phyloP scores from a whole-genome alignment of 805 yeast species.

The Kregervanrija fluxuum region DNA sequence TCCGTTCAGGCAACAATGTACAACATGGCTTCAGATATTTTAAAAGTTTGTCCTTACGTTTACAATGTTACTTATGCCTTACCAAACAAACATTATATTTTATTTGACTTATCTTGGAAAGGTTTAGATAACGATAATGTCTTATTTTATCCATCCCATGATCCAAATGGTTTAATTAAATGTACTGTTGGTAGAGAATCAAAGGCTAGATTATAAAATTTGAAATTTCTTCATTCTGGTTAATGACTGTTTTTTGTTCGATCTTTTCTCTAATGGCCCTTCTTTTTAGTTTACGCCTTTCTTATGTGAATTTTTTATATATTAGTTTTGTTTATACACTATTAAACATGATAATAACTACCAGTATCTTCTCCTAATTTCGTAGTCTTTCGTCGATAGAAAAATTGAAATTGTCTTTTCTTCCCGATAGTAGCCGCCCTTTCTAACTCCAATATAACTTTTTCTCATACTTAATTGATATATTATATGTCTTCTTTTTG shows the following conservation, averaged over 20 bases:
- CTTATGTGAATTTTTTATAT: too few species aligned
- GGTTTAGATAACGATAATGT: conserved; percentile 76
- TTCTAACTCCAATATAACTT: too few species aligned
- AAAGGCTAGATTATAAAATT: conserved; percentile 46
- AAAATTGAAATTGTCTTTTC: neutral
- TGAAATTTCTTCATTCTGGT: neutral
- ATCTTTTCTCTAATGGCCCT: too few species aligned
- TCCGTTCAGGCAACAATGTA: conserved; percentile 97
- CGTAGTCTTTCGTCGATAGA: neutral
- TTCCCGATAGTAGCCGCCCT: too few species aligned
- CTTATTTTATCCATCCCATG: conserved; percentile 81
- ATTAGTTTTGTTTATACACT: too few species aligned
- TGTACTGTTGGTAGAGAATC: conserved; percentile 72
- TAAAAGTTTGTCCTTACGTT: conserved; percentile 49
- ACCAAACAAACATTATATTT: conserved; percentile 90
- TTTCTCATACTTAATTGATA: too few species aligned
- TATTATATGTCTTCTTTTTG: too few species aligned
- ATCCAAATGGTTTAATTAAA: conserved; percentile 89
- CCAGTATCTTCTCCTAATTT: neutral
- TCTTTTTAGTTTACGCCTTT: too few species aligned
- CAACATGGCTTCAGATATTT: conserved; percentile 76
- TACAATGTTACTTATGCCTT: conserved; percentile 63
- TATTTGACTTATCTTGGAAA: conserved; percentile 77
- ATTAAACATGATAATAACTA: too few species aligned
- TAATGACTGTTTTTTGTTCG: neutral